Percentiles rank a stretch among this genome's conserved stretches.
These are phyloP conservation scores for Cadophora gregata DNA, from an alignment of 2,329 filamentous ascomycete species.

Conservation along the genomic window DNA sequence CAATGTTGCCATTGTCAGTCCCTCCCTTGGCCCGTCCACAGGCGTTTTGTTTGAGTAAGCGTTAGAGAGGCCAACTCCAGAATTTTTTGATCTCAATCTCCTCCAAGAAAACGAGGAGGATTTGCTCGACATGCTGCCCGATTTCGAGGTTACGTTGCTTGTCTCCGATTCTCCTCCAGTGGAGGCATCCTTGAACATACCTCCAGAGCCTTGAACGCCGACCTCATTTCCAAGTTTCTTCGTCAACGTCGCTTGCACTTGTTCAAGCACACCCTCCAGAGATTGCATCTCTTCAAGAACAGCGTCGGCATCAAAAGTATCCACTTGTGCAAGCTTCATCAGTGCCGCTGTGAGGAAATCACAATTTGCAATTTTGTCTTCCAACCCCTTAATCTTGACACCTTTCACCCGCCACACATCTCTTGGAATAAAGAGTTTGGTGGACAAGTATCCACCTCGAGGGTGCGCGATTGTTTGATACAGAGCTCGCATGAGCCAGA, in stretches of 20 bases:
- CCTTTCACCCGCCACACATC: slow-evolving; percentile 95
- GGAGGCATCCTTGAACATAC: slow-evolving; percentile 75
- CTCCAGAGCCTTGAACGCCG: slow-evolving; percentile 75
- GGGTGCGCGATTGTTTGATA: slow-evolving; percentile 93
- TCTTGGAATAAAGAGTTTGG: slow-evolving; percentile 87
- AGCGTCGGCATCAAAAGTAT: slow-evolving; percentile 89
- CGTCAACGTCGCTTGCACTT: slow-evolving; percentile 75
- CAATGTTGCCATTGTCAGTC: slow-evolving; percentile 72
- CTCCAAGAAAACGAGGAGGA: slow-evolving; percentile 87
- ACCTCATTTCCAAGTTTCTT: slow-evolving; percentile 95
- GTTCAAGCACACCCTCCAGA: slow-evolving; percentile 84
- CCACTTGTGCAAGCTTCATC: slow-evolving; percentile 80
- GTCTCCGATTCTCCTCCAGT: slow-evolving; percentile 51
- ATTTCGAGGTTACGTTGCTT: slow-evolving; percentile 51
- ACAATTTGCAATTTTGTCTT: slow-evolving; percentile 93
- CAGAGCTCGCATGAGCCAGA: slow-evolving; percentile 95
- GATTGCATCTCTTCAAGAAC: slow-evolving; percentile 93
- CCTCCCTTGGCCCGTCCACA: slow-evolving; percentile 61
- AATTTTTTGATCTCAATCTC: slow-evolving; percentile 88
- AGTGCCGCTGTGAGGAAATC: slow-evolving; percentile 90
- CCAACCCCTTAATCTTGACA: slow-evolving; percentile 87
- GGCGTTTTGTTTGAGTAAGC: slow-evolving; percentile 56
- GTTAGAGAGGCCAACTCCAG: slow-evolving; percentile 63
- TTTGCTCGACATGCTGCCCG: slow-evolving; percentile 72
- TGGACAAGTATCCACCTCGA: slow-evolving; percentile 89